phyloP scores from a whole-genome alignment of 2,329 filamentous ascomycete genomes.

The Xylariaceae sp. region DNA sequence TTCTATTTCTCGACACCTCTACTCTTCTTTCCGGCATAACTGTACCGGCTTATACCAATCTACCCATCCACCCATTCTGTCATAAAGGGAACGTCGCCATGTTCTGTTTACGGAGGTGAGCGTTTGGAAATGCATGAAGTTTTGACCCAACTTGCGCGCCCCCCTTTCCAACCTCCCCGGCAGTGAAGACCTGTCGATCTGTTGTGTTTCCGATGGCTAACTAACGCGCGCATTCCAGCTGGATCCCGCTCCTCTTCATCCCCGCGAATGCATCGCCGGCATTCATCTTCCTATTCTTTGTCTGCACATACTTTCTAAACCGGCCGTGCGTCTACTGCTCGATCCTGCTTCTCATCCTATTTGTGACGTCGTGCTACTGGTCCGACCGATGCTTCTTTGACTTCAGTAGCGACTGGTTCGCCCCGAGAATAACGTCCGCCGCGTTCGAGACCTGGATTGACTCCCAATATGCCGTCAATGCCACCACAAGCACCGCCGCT shows the following conservation, averaged over 20 bases:
- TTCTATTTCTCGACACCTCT: background rate
- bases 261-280: slow-evolving; percentile 79
- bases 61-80: background rate
- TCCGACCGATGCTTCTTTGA: slow-evolving; percentile 90
- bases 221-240: slow-evolving; percentile 45
- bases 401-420: slow-evolving; percentile 87
- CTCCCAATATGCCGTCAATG: slow-evolving; percentile 28
- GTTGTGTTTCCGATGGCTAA: slow-evolving; percentile 4
- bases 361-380: slow-evolving; percentile 87
- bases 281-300: slow-evolving; percentile 83
- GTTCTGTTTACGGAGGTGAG: slow-evolving; percentile 59
- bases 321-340: slow-evolving; percentile 98
- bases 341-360: slow-evolving; percentile 88
- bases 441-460: slow-evolving; percentile 67
- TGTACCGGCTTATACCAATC: background rate
- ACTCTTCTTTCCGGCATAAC: background rate
- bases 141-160: background rate
- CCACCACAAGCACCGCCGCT: slow-evolving; percentile 10
- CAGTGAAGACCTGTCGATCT: background rate
- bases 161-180: background rate
- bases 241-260: slow-evolving; percentile 83
- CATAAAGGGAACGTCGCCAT: slow-evolving; percentile 33
- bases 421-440: slow-evolving; percentile 54
- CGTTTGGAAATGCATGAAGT: background rate
- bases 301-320: slow-evolving; percentile 93